Evolutionary conservation across 2,329 filamentous ascomycete genomes (phyloP).

Genomic region (Plectosphaerella plurivora): DNA sequence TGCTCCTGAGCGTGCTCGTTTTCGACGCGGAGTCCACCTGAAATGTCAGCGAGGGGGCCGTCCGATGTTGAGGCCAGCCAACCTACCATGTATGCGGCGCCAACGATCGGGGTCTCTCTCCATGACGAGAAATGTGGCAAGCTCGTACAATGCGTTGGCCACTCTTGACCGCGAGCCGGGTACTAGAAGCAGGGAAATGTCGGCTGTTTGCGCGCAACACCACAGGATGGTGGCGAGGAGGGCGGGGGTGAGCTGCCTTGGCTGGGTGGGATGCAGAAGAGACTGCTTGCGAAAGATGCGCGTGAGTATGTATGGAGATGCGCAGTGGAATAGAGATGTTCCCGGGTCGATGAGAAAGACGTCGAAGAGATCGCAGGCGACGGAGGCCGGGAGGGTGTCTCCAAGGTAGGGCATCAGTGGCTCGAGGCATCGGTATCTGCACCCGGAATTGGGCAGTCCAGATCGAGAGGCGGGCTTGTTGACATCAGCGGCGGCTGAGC

Average conservation of each 20-base stretch:
- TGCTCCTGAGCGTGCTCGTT: slow-evolving; percentile 21
- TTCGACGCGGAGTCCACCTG: slow-evolving; percentile 27
- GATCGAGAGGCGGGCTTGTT: background rate
- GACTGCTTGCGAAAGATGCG: slow-evolving; percentile 40
- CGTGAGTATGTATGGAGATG: slow-evolving; percentile 43
- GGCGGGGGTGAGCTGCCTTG: slow-evolving; percentile 36
- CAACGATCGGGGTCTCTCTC: slow-evolving; percentile 30
- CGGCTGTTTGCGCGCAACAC: slow-evolving; percentile 41
- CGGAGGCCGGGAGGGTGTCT: slow-evolving; percentile 30
- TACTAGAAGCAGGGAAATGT: slow-evolving; percentile 34
- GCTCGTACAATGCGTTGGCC: slow-evolving; percentile 30
- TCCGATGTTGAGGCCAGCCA: background rate
- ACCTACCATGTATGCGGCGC: slow-evolving; percentile 27
- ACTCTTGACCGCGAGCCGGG: slow-evolving; percentile 34
- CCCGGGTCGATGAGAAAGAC: slow-evolving; percentile 41
- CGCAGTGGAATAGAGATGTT: slow-evolving; percentile 35
- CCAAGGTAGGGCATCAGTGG: slow-evolving; percentile 32
- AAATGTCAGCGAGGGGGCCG: background rate
- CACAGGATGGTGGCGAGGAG: slow-evolving; percentile 43
- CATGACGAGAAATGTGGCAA: slow-evolving; percentile 27
- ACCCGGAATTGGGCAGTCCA: slow-evolving; percentile 13
- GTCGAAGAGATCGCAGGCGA: slow-evolving; percentile 43
- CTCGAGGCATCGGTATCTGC: slow-evolving; percentile 34
- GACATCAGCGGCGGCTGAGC: background rate
- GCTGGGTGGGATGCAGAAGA: slow-evolving; percentile 31